These are phyloP conservation scores for Pseudonitzschia multistriata DNA, from an alignment of 108 stramenopile genomes.

Conservation along the genomic window DNA sequence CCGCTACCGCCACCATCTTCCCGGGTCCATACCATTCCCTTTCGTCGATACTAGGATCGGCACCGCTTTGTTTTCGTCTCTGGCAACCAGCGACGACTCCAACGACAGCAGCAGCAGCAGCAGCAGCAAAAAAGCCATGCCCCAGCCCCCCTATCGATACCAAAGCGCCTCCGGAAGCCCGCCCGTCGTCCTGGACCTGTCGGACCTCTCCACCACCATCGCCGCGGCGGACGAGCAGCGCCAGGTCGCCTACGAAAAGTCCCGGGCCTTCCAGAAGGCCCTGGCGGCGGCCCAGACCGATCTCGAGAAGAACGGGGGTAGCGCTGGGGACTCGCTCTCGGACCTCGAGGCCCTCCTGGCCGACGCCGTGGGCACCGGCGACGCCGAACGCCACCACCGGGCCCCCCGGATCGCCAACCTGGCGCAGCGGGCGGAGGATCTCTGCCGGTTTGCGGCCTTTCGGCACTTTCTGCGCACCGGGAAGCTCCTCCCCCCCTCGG, in stretches of 20 bases:
- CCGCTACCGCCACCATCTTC: neutral
- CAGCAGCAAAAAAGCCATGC: too few relatives aligned
- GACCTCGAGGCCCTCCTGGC: neutral
- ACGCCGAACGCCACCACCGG: conserved; percentile 4
- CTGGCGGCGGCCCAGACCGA: conserved; percentile 34
- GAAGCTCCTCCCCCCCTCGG: conserved; percentile 27
- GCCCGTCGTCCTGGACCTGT: conserved; percentile 24
- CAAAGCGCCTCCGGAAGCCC: conserved; percentile 1
- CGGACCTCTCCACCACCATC: conserved; percentile 18
- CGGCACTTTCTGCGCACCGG: conserved; percentile 55
- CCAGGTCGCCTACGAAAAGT: conserved; percentile 42
- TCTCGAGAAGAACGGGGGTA: conserved; percentile 34
- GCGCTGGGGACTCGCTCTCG: conserved; percentile 16
- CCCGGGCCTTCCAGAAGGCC: conserved; percentile 53
- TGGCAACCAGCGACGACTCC: neutral
- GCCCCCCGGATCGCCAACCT: conserved; percentile 50
- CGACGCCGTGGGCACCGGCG: neutral
- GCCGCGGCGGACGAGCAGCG: conserved; percentile 35
- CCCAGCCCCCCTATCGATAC: neutral
- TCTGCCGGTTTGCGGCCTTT: conserved; percentile 55
- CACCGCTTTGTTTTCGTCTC: neutral
- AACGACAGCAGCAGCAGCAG: too few relatives aligned
- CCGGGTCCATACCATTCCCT: neutral
- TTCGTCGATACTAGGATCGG: neutral
- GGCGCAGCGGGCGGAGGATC: conserved; percentile 57